Evolutionary conservation across 2,329 filamentous ascomycete genomes (phyloP).

Genomic region (Teratosphaeria pseudoeucalypti): DNA sequence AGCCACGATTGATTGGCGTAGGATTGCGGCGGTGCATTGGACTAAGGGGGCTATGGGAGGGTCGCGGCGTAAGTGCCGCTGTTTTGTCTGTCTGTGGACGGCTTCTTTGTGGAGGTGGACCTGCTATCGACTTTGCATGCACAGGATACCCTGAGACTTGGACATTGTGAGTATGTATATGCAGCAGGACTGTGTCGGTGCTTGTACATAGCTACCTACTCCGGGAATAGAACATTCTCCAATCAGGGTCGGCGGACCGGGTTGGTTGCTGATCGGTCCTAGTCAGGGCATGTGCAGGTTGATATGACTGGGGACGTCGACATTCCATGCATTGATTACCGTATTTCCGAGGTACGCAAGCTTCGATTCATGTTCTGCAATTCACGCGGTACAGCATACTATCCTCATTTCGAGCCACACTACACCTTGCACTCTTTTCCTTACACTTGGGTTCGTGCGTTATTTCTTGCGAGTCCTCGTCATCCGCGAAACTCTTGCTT

Average conservation of each 20-base stretch:
- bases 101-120: neutral
- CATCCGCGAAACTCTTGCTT: too few species aligned
- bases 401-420: too few species aligned
- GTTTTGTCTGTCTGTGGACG: neutral
- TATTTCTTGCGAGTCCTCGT: too few species aligned
- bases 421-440: too few species aligned
- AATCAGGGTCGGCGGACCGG: neutral
- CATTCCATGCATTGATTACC: too few species aligned
- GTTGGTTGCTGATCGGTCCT: too few species aligned
- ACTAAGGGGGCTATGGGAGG: neutral
- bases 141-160: neutral
- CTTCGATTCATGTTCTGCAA: too few species aligned
- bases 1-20: neutral
- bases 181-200: neutral
- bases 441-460: too few species aligned
- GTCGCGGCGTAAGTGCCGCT: neutral
- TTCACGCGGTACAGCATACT: too few species aligned
- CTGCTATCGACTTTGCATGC: neutral
- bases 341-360: too few species aligned
- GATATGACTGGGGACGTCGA: too few species aligned
- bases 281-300: too few species aligned
- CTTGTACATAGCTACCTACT: neutral
- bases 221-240: neutral
- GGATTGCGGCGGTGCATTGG: neutral
- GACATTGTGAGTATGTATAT: neutral